Evolutionary conservation across 179 eudicot genomes (phyloP), one percentile per base, ranked within the genome.

Genomic region (Nepenthes alata): DNA sequence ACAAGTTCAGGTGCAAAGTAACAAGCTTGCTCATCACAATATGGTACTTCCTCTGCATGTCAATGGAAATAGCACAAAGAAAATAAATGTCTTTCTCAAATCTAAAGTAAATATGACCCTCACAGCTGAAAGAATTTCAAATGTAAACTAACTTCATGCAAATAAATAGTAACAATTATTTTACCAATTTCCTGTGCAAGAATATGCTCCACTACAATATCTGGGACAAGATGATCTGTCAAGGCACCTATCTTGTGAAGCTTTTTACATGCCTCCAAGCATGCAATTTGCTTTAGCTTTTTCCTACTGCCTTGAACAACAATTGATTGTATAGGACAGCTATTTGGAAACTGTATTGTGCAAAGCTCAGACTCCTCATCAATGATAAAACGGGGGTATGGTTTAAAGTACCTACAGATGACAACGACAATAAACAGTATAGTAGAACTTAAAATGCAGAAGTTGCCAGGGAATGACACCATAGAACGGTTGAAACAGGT

Each of bases 171-270:
- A 44, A 9, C 62, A 11, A 39, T 35, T 54, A 12, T 25, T 44
- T 35, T 82, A 89, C 99, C 90, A 7, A 62, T 55, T 61, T 83
- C 89, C 54, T 82, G 79, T 5, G 60, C 71, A 11, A 70, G 75
- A 57, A 71, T 67, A 70, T 82, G 86, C 62, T 87, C 95, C 59
- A 64, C 80, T n/a, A 85, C 83, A 51, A 84, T 79, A 72, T 87
- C 96, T 1, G 99, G 99, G 41, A 90, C 91, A 57, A 94, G 88
- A 62, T 62, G 73, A 68, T 90, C 95, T 11, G 91, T 87, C 63
- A 94, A 72, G 56, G 97, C 89, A 68, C 94, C 87, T n/a, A 66
- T 69, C 72, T 70, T 64, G 64, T 90, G 99, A 69, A 94, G 91
- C 58, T 69, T 64, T 71, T 81, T 82, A 69, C 97, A 94, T 37